Base-by-base conservation (phyloP, 2,329 filamentous ascomycete species). In the Parastagonospora avenae region DNA sequence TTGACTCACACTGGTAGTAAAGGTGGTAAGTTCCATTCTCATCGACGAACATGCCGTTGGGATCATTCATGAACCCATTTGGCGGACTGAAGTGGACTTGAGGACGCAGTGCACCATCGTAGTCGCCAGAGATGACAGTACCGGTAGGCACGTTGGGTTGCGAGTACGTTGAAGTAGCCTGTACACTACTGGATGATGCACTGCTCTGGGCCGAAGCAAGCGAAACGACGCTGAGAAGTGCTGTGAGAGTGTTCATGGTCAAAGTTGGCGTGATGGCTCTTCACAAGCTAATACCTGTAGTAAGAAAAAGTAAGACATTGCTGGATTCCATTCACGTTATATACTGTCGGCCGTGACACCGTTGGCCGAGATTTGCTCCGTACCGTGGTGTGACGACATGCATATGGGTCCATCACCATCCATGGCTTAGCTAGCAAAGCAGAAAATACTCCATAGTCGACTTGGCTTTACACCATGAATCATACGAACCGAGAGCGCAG, bases 31-130 rank as follows among this genome's bases (percentile, higher is more conserved):
- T 75, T 4, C 83, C 84, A 47, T 84, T 76, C 2, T 70, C 75
- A 54, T 86, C 83, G 5, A 79, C 66, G 53, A 86, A 85, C 74
- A 86, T 78, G 59, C 85, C 85, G 70, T 88, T 88, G 1, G 85
- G 85, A 58, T 88, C 85, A 54, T 86, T 86, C 77, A 83, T 80
- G 55, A 58, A 69, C 1, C 77, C 68, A 27, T 75, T 59, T 2
- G 82, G 82, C 2, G 82, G 81, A 7, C 80, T 80, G 64, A 79
- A 85, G 66, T 85, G 83, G 15, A 84, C 69, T 60, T 84, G 81
- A 2, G 82, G 83, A 10, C 82, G 74, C 29, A 72, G 59, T 3
- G 61, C 55, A 8, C 67, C 71, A n/a, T 62, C 65, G 55, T 77
- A 77, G 62, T 77, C 74, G 50, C 77, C 75, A 4, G 70, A 46